phyloP scores from a whole-genome alignment of 768 basidiomycete genomes.

The Podaxis sp. region DNA sequence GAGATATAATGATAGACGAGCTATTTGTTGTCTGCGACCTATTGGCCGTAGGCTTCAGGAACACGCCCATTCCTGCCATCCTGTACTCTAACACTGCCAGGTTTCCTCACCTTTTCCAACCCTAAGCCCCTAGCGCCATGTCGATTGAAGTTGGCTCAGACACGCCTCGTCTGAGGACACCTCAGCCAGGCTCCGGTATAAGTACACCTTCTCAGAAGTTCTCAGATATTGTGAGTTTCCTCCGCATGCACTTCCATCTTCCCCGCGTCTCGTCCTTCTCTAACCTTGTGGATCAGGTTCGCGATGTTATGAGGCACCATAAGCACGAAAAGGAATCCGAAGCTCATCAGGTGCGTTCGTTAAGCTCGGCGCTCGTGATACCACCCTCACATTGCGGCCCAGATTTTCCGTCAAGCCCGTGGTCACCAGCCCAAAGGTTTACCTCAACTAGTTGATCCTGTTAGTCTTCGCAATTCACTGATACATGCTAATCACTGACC shows the following conservation, averaged over 20 bases:
- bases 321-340: slow-evolving; percentile 83
- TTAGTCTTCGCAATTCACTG: slow-evolving; percentile 28
- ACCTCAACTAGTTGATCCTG: slow-evolving; percentile 73
- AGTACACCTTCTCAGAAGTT: slow-evolving; percentile 25
- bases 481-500: slow-evolving; percentile 9
- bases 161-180: slow-evolving; percentile 17
- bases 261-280: slow-evolving; percentile 43
- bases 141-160: slow-evolving; percentile 20
- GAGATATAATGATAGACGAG: not conserved
- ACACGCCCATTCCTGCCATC: not conserved
- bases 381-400: slow-evolving; percentile 10
- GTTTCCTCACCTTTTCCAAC: slow-evolving; percentile 6
- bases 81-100: not conserved
- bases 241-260: slow-evolving; percentile 46
- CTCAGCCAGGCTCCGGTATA: slow-evolving; percentile 23
- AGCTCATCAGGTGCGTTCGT: slow-evolving; percentile 66
- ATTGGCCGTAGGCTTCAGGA: not conserved
- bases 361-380: slow-evolving; percentile 9
- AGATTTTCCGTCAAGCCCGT: slow-evolving; percentile 76
- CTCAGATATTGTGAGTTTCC: slow-evolving; percentile 27
- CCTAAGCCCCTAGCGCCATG: slow-evolving; percentile 14
- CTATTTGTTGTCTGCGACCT: not conserved
- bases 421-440: slow-evolving; percentile 69
- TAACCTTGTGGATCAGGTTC: slow-evolving; percentile 57
- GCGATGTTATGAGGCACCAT: slow-evolving; percentile 63